Evolutionary conservation across 352 stramenopile genomes (phyloP).

Genomic region (Albugo laibachii): DNA sequence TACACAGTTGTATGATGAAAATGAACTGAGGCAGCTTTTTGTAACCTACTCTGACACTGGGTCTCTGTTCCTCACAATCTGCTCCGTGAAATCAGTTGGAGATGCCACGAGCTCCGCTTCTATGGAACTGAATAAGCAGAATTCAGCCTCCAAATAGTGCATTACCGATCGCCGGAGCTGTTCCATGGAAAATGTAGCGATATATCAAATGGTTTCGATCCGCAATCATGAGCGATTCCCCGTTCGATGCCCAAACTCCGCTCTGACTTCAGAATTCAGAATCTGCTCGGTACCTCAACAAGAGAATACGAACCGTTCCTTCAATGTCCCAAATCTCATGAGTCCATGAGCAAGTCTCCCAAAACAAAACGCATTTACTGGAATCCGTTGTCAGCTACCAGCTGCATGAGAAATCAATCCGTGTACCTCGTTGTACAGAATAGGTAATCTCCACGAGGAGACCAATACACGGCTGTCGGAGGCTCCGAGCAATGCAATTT

Average conservation of each 20-base stretch:
- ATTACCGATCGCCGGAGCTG: slow-evolving; percentile 35
- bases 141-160: not conserved
- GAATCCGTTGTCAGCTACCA: not conserved
- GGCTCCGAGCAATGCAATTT: slow-evolving; percentile 38
- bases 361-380: slow-evolving; percentile 11
- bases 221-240: slow-evolving; percentile 39
- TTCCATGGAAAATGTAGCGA: slow-evolving; percentile 43
- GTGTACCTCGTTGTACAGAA: slow-evolving; percentile 40
- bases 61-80: not conserved
- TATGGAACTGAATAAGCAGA: slow-evolving; percentile 4
- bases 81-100: slow-evolving; percentile 41
- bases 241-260: slow-evolving; percentile 35
- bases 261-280: not conserved
- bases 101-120: slow-evolving; percentile 55
- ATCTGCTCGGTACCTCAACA: not conserved
- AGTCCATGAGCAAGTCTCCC: slow-evolving; percentile 64
- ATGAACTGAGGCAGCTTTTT: not conserved
- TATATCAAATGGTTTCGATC: slow-evolving; percentile 39
- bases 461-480: slow-evolving; percentile 39
- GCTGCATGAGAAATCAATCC: not conserved
- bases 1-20: slow-evolving; percentile 5
- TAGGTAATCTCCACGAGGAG: slow-evolving; percentile 67
- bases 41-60: not conserved
- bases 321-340: slow-evolving; percentile 58
- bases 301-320: slow-evolving; percentile 16